Evolutionary conservation across 2,329 filamentous ascomycete genomes (phyloP).

Genomic region (Trichoderma gracile): DNA sequence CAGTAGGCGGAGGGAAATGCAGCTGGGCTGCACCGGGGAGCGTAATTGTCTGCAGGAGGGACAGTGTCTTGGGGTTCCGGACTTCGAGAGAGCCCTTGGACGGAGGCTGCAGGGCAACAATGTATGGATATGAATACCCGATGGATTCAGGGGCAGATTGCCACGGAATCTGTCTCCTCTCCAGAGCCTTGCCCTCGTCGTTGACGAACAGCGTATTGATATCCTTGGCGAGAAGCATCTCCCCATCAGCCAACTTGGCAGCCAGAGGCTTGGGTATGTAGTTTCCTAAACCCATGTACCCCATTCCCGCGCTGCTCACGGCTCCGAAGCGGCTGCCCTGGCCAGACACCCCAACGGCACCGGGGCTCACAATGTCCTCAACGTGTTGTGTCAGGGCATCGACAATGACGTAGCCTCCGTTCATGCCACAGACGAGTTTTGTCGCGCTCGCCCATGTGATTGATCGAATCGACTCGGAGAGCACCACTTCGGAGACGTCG

Average conservation of each 20-base stretch:
- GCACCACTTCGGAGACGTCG: constrained; percentile 72
- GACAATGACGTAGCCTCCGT: constrained; percentile 85
- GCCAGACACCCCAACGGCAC: constrained; percentile 63
- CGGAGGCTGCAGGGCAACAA: constrained; percentile 80
- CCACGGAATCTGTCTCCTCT: constrained; percentile 92
- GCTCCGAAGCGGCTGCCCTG: constrained; percentile 78
- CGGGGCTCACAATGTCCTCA: constrained; percentile 77
- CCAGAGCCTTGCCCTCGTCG: constrained; percentile 74
- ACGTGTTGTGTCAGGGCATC: constrained; percentile 74
- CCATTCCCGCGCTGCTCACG: constrained; percentile 83
- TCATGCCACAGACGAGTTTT: constrained; percentile 86
- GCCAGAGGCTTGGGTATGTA: constrained; percentile 90
- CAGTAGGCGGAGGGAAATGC: constrained; percentile 88
- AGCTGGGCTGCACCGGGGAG: constrained; percentile 81
- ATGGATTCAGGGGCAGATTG: constrained; percentile 82
- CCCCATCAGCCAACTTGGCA: constrained; percentile 75
- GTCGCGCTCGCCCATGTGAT: constrained; percentile 89
- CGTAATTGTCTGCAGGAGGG: constrained; percentile 80
- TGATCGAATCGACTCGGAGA: constrained; percentile 82
- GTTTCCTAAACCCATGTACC: constrained; percentile 91
- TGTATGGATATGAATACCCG: constrained; percentile 95
- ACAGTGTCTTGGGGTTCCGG: constrained; percentile 87
- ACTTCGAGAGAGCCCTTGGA: constrained; percentile 86
- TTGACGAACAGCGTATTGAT: constrained; percentile 94
- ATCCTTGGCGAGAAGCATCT: constrained; percentile 94